phyloP scores from a whole-genome alignment of 2,329 filamentous ascomycete genomes.

The Sclerotinia subarctica region DNA sequence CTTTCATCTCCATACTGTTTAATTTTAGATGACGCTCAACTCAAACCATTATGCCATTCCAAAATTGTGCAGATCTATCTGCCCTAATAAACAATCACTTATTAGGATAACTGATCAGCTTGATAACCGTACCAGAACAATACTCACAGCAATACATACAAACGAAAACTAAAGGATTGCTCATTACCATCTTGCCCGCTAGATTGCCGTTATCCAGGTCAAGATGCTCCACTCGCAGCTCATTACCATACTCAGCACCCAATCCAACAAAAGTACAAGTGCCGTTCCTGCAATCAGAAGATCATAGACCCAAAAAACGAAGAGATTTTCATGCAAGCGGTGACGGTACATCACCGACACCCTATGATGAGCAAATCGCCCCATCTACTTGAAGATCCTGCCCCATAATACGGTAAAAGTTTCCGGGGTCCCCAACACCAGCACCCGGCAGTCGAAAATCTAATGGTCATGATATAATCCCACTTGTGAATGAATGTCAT shows the following conservation, averaged over 20 bases:
- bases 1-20: not conserved
- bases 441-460: not conserved
- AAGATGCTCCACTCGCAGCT: not conserved
- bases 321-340: constrained; percentile 2
- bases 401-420: not conserved
- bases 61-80: not conserved
- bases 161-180: not conserved
- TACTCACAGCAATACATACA: not conserved
- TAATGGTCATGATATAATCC: not conserved
- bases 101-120: not conserved
- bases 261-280: not conserved
- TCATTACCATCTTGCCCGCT: not conserved
- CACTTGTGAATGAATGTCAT: not conserved
- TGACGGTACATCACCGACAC: not conserved
- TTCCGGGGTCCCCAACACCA: constrained; percentile 5
- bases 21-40: not conserved
- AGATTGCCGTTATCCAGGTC: not conserved
- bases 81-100: not conserved
- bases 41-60: not conserved
- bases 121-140: not conserved
- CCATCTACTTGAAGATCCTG: constrained; percentile 2
- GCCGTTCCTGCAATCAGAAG: not conserved
- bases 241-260: not conserved
- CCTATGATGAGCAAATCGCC: not conserved
- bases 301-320: not conserved